These are phyloP conservation scores for Zoysia matrella DNA, from an alignment of 202 grass and related monocot genomes.

Conservation along the genomic window DNA sequence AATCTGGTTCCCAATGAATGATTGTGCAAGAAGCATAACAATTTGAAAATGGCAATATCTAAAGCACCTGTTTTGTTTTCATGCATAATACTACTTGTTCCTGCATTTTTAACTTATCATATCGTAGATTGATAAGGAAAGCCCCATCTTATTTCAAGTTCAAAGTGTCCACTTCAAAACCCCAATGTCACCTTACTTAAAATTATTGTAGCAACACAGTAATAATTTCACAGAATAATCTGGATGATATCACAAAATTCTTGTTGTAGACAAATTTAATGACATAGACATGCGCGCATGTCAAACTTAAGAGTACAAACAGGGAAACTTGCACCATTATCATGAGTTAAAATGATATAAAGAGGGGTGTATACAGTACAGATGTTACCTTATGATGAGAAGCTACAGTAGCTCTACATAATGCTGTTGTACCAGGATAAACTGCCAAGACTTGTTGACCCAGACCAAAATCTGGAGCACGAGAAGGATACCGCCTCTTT, in stretches of 20 bases:
- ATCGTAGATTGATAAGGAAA: not conserved
- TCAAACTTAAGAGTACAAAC: not conserved
- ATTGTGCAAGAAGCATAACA: constrained; percentile 3
- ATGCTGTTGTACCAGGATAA: constrained; percentile 92
- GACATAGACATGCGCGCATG: constrained; percentile 15
- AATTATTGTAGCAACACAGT: constrained; percentile 22
- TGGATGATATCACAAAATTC: not conserved
- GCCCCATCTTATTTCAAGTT: not conserved
- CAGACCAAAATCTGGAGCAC: constrained; percentile 83
- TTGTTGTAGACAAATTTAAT: constrained; percentile 19
- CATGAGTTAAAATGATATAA: constrained; percentile 8
- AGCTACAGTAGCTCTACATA: constrained; percentile 95
- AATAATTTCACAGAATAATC: constrained; percentile 14
- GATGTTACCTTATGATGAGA: constrained; percentile 90
- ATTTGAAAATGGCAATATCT: constrained; percentile 1
- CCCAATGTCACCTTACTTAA: not conserved
- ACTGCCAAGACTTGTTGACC: constrained; percentile 89
- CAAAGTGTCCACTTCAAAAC: not conserved
- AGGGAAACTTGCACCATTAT: constrained; percentile 19
- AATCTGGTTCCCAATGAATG: not conserved
- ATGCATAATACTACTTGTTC: too few species aligned
- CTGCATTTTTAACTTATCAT: not conserved
- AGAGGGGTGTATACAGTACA: constrained; percentile 2
- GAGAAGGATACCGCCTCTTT: constrained; percentile 80
- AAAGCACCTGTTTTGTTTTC: too few species aligned